Conservation (phyloP, 176 grass and related monocot species). For the Alloteropsis semialata region DNA sequence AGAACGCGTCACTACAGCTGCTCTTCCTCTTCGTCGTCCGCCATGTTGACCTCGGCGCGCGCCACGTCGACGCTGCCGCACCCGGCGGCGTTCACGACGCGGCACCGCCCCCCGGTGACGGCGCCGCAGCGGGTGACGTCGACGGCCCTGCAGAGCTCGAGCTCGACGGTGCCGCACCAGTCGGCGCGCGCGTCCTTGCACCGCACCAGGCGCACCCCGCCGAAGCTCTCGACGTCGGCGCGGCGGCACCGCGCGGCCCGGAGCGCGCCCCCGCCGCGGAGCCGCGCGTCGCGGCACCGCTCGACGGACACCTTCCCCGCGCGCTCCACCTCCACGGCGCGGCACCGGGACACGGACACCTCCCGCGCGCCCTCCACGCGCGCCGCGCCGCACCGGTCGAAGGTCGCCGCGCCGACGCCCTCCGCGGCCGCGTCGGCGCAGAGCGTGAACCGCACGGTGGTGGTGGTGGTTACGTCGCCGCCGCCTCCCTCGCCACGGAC, state of each 20-base stretch:
- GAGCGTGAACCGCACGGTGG: slow-evolving; percentile 27
- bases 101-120: no score
- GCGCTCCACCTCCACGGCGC: slow-evolving; percentile 39
- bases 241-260: slow-evolving; percentile 34
- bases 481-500: slow-evolving; percentile 21
- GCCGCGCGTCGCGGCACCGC: slow-evolving; percentile 35
- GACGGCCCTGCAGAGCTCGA: no score
- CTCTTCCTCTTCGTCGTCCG: no score
- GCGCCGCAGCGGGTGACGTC: no score
- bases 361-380: slow-evolving; percentile 35
- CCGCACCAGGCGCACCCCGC: slow-evolving; percentile 36
- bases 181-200: slow-evolving; percentile 28
- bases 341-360: slow-evolving; percentile 49
- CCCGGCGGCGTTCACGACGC: no score
- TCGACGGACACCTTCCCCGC: slow-evolving; percentile 35
- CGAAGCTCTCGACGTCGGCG: slow-evolving; percentile 52
- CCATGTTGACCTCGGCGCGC: no score
- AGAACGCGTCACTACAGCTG: no score
- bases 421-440: slow-evolving; percentile 40
- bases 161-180: no score
- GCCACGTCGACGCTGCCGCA: no score
- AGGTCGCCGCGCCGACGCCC: slow-evolving; percentile 24
- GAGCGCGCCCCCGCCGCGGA: slow-evolving; percentile 33
- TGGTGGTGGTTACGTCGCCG: no score
- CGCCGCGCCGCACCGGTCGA: slow-evolving; percentile 39